phyloP scores from a whole-genome alignment of 257 asterid genomes.

The Jaltomata sinuosa region DNA sequence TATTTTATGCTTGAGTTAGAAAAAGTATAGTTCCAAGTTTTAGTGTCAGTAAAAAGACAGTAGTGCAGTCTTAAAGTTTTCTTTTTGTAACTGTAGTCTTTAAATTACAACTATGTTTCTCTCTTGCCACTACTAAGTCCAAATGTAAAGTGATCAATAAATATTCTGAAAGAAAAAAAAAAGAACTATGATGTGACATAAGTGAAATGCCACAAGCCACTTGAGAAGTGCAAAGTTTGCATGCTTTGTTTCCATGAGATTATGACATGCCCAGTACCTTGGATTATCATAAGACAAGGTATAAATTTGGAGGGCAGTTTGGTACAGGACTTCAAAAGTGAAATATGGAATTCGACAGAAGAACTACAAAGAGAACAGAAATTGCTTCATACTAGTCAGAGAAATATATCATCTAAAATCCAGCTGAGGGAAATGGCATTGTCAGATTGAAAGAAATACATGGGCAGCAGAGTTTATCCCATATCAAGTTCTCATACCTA shows the following conservation, averaged over 20 bases:
- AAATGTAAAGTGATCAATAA: no score
- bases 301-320: no score
- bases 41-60: neutral
- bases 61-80: neutral
- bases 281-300: no score
- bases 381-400: neutral
- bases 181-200: neutral
- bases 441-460: no score
- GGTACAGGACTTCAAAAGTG: neutral
- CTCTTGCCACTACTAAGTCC: no score
- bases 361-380: neutral
- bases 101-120: no score
- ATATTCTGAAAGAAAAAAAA: no score
- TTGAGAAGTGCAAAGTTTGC: no score
- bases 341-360: neutral
- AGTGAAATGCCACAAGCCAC: no score
- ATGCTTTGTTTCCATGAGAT: no score
- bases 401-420: neutral
- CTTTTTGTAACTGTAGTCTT: no score
- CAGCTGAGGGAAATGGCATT: neutral
- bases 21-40: neutral
- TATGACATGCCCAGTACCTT: no score
- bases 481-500: neutral
- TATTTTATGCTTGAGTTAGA: neutral
- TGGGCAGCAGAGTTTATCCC: neutral